Conservation (phyloP, 2,329 filamentous ascomycete species). For the Berkeleyomyces basicola region DNA sequence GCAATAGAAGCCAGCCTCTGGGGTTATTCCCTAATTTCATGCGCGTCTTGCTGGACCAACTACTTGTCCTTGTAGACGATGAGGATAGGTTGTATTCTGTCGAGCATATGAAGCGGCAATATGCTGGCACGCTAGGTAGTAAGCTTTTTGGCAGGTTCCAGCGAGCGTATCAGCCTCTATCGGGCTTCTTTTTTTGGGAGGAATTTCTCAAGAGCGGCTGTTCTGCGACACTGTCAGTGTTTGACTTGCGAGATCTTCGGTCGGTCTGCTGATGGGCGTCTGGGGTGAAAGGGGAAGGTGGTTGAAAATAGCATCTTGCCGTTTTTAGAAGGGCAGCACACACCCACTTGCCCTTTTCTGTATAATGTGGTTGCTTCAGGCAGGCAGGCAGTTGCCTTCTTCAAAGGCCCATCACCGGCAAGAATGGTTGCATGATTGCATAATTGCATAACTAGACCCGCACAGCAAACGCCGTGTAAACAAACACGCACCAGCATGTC, state of each 20-base stretch:
- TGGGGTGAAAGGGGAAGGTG: not conserved
- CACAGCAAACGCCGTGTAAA: not conserved
- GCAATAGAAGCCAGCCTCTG: not conserved
- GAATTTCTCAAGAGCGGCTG: not conserved
- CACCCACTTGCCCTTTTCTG: not conserved
- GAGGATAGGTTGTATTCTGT: no score
- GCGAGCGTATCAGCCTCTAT: not conserved
- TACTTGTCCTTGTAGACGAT: no score
- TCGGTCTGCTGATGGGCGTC: not conserved
- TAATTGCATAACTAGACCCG: not conserved
- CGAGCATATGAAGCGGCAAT: no score
- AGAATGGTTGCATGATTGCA: not conserved
- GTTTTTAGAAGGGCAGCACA: not conserved
- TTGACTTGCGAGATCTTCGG: not conserved
- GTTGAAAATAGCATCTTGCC: not conserved
- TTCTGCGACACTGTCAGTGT: not conserved
- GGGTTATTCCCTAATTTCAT: no score
- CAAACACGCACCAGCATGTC: not conserved
- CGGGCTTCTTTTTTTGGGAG: not conserved
- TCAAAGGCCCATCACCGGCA: not conserved
- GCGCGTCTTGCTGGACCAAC: no score
- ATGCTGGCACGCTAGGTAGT: not conserved
- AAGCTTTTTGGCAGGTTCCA: constrained; percentile 1
- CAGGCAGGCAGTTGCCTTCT: not conserved
- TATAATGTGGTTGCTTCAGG: not conserved